phyloP scores from a whole-genome alignment of 2,329 filamentous ascomycete species.

The Verticillium longisporum region DNA sequence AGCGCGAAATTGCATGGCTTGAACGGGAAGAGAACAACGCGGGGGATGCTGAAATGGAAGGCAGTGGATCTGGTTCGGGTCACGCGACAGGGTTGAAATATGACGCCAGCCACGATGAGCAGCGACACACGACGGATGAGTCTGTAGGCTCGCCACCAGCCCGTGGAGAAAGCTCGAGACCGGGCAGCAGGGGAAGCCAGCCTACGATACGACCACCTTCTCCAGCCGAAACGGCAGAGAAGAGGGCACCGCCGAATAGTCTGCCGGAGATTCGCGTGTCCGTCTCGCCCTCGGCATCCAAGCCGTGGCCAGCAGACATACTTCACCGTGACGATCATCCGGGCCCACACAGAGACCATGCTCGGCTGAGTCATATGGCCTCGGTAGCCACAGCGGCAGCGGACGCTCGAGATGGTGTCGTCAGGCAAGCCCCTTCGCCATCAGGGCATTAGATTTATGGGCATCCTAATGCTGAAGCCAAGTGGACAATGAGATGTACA shows the following conservation, averaged over 20 bases:
- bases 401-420: conserved; percentile 12
- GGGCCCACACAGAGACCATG: conserved; percentile 13
- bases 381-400: conserved; percentile 17
- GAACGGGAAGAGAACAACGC: conserved; percentile 21
- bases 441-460: conserved; percentile 3
- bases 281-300: conserved; percentile 1
- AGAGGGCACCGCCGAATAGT: not conserved
- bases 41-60: conserved; percentile 21
- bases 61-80: conserved; percentile 12
- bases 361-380: conserved; percentile 27
- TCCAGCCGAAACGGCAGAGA: not conserved
- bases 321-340: conserved; percentile 8
- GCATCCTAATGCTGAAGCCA: not conserved
- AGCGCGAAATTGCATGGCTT: conserved; percentile 51
- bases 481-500: too few relatives aligned
- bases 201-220: not conserved
- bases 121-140: not conserved
- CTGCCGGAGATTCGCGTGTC: conserved; percentile 5
- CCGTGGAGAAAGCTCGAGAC: conserved; percentile 7
- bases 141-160: not conserved
- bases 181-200: conserved; percentile 3
- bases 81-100: conserved; percentile 11
- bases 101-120: conserved; percentile 8
- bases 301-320: conserved; percentile 7
- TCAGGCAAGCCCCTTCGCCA: conserved; percentile 2